Evolutionary conservation across 2,329 filamentous ascomycete genomes (phyloP), one percentile per base, ranked within the genome.

Genomic region (Didymella segeticola): DNA sequence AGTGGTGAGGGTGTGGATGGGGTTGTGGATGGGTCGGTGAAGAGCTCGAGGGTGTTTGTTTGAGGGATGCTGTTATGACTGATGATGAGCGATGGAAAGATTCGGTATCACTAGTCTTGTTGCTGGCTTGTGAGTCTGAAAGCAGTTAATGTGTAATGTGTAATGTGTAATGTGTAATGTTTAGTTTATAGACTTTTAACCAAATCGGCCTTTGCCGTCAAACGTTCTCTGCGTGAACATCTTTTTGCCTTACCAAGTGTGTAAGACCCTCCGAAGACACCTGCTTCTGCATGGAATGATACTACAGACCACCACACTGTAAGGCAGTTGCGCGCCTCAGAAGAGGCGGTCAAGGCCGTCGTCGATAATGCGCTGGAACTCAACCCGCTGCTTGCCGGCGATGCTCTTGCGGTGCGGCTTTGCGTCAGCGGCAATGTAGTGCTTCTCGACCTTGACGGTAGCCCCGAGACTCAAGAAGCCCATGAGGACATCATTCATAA

Each of bases 311-410:
- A 12, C 6, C 30, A 19, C 15, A 12, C 2, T 7, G 3, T n/a
- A 19, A 20, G 11, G 14, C 12, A 17, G 15, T 12, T 14, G 6
- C n/a, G 25, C 8, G 4, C 9, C 23, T 43, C 37, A 66, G 26
- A 61, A 63, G 10, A 63, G 59, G 1, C 53, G 49, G 34, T 62
- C 58, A 15, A 67, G 49, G 10, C 63, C 63, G 22, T 33, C 47
- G 9, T 56, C 50, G n/a, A 62, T 25, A n/a, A 74, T 69, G 25
- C 52, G 48, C 48, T 72, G 57, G 38, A 73, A 73, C 51, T 71
- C 66, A 4, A 67, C 29, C 20, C 72, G 68, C 34, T 56, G 65
- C 50, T 59, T 64, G 22, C 70, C 71, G 11, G 63, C 64, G 11
- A 65, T 47, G 43, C 64, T 71, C 31, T 57, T 62, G 20, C 37